Evolutionary conservation across 306 rosid species (phyloP).

Genomic region (Begonia masoniana): DNA sequence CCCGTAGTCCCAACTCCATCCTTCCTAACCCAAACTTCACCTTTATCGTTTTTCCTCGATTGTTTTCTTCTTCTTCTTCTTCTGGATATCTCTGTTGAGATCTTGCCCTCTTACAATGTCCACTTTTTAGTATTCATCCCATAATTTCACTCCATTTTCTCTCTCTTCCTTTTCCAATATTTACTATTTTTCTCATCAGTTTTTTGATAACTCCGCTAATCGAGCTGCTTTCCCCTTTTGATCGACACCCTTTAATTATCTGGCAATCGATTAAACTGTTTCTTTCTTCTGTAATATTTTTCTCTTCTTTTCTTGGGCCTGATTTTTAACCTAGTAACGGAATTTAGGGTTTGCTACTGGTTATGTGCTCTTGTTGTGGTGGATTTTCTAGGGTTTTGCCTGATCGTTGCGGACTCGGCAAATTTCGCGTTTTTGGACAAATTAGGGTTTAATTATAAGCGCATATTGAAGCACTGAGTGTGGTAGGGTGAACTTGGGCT

Average conservation of each 20-base stretch:
- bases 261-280: conserved; percentile 9
- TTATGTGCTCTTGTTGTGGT: conserved; percentile 10
- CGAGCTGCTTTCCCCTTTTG: conserved; percentile 11
- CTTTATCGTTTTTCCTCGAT: not conserved
- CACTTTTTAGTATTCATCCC: conserved; percentile 28
- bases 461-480: not conserved
- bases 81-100: conserved; percentile 9
- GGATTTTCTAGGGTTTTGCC: conserved; percentile 5
- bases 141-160: not conserved
- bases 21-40: not conserved
- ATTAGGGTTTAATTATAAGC: not conserved
- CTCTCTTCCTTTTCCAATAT: not conserved
- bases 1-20: not conserved
- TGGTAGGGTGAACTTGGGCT: not conserved
- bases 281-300: not conserved
- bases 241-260: conserved; percentile 12
- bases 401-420: not conserved
- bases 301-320: not conserved
- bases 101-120: conserved; percentile 44
- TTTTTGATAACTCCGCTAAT: conserved; percentile 6
- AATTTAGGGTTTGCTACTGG: conserved; percentile 21
- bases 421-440: not conserved
- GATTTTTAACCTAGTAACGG: conserved; percentile 4
- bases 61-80: not conserved
- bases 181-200: too few species aligned